Conservation (phyloP, 2,329 filamentous ascomycete species). For the Tolypocladium capitatum region DNA sequence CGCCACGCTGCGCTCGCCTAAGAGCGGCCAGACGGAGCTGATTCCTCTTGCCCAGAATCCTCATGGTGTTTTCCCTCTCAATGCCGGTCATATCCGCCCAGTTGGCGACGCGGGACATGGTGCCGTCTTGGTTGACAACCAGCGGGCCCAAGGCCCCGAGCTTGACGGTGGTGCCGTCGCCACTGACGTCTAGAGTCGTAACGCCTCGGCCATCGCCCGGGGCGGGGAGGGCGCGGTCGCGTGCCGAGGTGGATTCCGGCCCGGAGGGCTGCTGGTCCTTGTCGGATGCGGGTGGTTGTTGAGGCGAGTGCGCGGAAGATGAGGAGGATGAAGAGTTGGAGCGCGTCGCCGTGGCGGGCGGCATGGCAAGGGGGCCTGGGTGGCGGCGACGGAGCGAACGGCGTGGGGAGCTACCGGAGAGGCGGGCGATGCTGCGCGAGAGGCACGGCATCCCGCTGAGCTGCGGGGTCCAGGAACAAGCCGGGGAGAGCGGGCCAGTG, state of each 20-base stretch:
- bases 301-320: neutral
- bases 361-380: neutral
- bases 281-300: neutral
- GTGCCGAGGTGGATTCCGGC: neutral
- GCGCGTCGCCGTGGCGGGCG: neutral
- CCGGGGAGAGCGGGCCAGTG: too few species aligned
- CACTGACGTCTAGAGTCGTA: conserved; percentile 19
- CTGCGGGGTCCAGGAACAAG: too few species aligned
- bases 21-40: conserved; percentile 45
- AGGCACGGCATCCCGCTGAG: too few species aligned
- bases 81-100: conserved; percentile 59
- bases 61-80: conserved; percentile 53
- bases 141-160: conserved; percentile 60
- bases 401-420: neutral
- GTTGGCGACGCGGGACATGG: conserved; percentile 57
- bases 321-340: neutral
- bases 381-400: neutral
- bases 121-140: conserved; percentile 61
- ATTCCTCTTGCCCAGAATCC: conserved; percentile 56
- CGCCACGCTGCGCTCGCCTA: conserved; percentile 5
- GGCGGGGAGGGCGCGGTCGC: conserved; percentile 12
- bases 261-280: neutral
- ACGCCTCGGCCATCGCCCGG: conserved; percentile 10
- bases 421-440: neutral
- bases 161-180: conserved; percentile 27